Conservation (phyloP, 176 grass and related monocot genomes). For the Aegilops umbellulata region DNA sequence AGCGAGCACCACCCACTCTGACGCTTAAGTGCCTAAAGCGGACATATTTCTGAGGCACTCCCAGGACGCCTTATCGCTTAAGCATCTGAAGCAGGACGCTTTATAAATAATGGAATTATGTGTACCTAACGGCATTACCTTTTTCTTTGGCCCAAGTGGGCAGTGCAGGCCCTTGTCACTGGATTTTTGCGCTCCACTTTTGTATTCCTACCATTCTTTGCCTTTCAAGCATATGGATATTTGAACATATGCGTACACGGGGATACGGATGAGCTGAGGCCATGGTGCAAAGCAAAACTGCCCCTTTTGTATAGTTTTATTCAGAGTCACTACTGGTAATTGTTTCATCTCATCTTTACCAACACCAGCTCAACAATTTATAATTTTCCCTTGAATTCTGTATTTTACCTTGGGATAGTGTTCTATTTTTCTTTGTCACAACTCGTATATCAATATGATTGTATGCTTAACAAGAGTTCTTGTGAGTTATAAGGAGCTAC, state of each 20-base stretch:
- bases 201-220: conserved; percentile 78
- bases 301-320: conserved; percentile 88
- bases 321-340: conserved; percentile 94
- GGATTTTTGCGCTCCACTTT: conserved; percentile 52
- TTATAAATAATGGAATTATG: not conserved
- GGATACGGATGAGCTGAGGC: conserved; percentile 46
- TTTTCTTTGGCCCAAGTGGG: conserved; percentile 57
- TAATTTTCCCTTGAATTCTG: not conserved
- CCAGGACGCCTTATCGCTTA: no score
- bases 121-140: conserved; percentile 27
- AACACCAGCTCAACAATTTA: conserved; percentile 4
- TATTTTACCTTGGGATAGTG: not conserved
- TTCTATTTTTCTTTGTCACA: not conserved
- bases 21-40: no score
- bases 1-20: no score
- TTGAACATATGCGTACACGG: conserved; percentile 66
- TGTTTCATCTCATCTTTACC: conserved; percentile 1
- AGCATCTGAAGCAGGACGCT: no score
- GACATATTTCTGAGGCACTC: no score
- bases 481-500: not conserved
- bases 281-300: conserved; percentile 78
- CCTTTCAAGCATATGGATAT: conserved; percentile 93
- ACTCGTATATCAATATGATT: not conserved
- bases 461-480: not conserved
- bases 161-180: conserved; percentile 41